Conservation (phyloP, 495 filamentous ascomycete species). For the Hyaloscypha bicolor region DNA sequence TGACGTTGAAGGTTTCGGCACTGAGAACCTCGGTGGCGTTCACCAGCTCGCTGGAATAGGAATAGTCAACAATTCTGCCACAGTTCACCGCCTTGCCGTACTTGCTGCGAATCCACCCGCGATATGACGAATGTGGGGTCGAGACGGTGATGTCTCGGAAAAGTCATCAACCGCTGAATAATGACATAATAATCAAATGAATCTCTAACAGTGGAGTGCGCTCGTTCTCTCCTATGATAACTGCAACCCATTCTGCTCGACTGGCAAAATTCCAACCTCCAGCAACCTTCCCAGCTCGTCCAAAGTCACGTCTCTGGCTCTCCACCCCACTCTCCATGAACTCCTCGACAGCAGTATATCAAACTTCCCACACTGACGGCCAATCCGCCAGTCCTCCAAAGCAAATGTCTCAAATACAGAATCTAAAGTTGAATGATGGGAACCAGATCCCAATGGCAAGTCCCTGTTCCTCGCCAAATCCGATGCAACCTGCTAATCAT, state of each 20-base stretch:
- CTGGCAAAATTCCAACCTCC: background rate
- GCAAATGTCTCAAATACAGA: constrained; percentile 39
- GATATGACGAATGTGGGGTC: constrained; percentile 22
- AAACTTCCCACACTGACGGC: constrained; percentile 28
- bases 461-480: background rate
- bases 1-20: constrained; percentile 3
- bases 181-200: background rate
- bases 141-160: background rate
- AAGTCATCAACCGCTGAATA: background rate
- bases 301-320: constrained; percentile 1
- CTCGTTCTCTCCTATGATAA: constrained; percentile 7
- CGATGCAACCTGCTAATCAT: background rate
- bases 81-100: background rate
- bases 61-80: background rate
- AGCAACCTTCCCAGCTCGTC: background rate
- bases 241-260: constrained; percentile 1
- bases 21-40: background rate
- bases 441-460: constrained; percentile 70
- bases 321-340: constrained; percentile 34
- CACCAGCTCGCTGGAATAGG: background rate
- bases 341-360: constrained; percentile 36
- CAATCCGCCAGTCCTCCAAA: constrained; percentile 36
- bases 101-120: background rate
- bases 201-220: background rate
- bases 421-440: constrained; percentile 70